Base-by-base conservation (phyloP, 805 yeast species). In the Candida ulmi region DNA sequence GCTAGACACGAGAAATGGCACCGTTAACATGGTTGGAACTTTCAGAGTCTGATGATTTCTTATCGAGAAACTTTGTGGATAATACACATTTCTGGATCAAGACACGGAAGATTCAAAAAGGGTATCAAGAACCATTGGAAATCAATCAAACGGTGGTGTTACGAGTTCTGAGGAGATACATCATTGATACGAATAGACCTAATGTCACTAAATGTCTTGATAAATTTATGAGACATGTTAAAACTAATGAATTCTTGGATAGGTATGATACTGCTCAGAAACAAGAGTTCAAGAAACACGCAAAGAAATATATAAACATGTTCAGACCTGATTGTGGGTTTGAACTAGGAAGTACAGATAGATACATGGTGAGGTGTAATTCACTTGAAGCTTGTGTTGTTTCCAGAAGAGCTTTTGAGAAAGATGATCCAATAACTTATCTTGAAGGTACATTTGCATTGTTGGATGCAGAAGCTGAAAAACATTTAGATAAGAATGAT, bases 281-380 rank as follows among this genome's bases (percentile, higher is more conserved):
- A 8, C 46, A 50, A 8, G 67, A 62, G 30, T 71, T 71, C 39
- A 60, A 52, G 23, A 45, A 45, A 25, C 73, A 71, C 36, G 50
- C 62, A 1, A 46, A 47, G 24, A 54, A 65, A 27, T 71, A 71
- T 41, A 38, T 70, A 17, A 51, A 51, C 25, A 44, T 68, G 17
- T 71, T 57, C 42, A 38, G 43, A 1, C 59, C 60, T 6, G 62
- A 61, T 11, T 64, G 70, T 37, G 67, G 66, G 8, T 71, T 68
- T 47, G 71, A 65, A 35, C 45, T 71, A 15, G 58, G 63, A 38
- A 62, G 69, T 3, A 69, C 74, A 7, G 71, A 66, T 36, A 51
- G 75, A 7, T 71, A 68, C 43, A 43, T 48, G 23, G 13, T 32
- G 6, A 44, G 36, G 24, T 41, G 52, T 11, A 41, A 41, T 8